Conservation (phyloP, 2,329 filamentous ascomycete species). For the Colletotrichum kahawae region DNA sequence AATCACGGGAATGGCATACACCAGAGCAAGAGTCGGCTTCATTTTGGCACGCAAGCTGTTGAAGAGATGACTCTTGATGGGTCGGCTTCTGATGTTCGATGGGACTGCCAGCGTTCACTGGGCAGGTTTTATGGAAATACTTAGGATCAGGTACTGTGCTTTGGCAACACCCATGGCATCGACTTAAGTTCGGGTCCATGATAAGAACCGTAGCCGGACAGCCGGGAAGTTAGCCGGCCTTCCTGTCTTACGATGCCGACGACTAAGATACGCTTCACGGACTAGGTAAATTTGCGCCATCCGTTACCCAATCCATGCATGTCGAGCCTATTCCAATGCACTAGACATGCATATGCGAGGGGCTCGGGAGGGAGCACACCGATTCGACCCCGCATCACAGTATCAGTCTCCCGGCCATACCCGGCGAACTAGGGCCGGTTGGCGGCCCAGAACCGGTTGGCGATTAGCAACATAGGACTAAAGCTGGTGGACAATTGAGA, state of each 20-base stretch:
- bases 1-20: not conserved
- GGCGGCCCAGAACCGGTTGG: not conserved
- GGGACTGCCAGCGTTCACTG: not conserved
- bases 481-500: accelerated
- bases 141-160: not conserved
- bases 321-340: not conserved
- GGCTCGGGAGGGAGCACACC: not conserved
- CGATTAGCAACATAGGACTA: not conserved
- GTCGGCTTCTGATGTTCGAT: too few relatives aligned
- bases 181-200: not conserved
- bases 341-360: not conserved
- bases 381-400: not conserved
- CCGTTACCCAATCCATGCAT: not conserved
- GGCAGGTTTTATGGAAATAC: not conserved
- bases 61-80: too few relatives aligned
- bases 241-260: not conserved
- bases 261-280: not conserved
- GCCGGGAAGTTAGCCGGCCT: not conserved
- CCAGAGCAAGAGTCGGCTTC: not conserved
- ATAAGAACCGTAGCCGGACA: not conserved
- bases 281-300: not conserved
- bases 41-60: too few relatives aligned
- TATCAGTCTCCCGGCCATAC: not conserved
- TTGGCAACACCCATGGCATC: not conserved
- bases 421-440: not conserved